Evolutionary conservation across 192 early-diverging fungal species (phyloP), one percentile per base, ranked within the genome.

Genomic region (Podochytrium sp.): DNA sequence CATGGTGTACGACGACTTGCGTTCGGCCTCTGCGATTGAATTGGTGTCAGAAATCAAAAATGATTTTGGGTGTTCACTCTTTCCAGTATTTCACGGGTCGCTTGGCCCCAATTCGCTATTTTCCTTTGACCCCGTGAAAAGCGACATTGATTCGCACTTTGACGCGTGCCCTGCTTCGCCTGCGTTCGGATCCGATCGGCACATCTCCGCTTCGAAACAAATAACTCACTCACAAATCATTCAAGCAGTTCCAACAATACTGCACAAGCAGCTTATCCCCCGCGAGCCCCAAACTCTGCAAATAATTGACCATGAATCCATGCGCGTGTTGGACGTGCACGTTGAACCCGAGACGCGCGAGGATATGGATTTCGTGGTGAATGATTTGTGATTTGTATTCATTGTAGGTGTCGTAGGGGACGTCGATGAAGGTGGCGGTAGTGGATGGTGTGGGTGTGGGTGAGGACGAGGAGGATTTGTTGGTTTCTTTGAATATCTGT

Each of bases 271-370:
- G 82, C 12, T 89, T 83, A 69, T 96, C 89, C 10, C 89, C 89
- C 23, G 69, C 49, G 96, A 69, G 51, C 33, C 89, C 91, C 41
- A 99, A 80, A 30, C 91, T 87, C 41, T 89, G 89, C 75, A 98
- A 74, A 78, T 96, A 99, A 72, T 97, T 96, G 65, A 97, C 88
- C 89, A 99, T 90, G 58, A 95, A 87, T 23, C 92, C 92, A 78
- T 99, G 96, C n/a, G 98, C 96, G 16, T 95, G 87, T 79, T 97
- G 92, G 1, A 98, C 96, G 69, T 97, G 95, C 3, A 98, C 95
- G 76, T 97, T 94, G 78, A 99, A 99, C 7, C 91, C 95, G 5
- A 99, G 85, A 37, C 87, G 87, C 16, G 89, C 89, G 37, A 99
- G 82, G 32, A 99, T 92, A 62, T 94, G 91, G 81, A 95, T 89